Base-by-base conservation (phyloP, 2,329 filamentous ascomycete genomes). In the Pestalotiopsis sp. region DNA sequence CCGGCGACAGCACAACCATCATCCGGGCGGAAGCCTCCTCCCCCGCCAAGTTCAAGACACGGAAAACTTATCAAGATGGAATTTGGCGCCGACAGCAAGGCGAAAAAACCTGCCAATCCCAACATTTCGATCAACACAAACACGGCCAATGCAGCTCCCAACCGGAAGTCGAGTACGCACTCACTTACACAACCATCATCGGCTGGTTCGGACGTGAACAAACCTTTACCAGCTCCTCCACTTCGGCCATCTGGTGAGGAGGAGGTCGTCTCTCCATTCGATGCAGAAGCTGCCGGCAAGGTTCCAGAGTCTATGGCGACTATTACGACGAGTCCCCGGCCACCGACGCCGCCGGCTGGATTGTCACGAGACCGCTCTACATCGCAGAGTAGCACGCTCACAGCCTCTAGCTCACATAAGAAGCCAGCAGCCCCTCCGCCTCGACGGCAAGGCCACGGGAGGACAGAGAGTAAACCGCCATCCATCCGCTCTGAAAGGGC, bases 11-110 rank as follows among this genome's bases (percentile, higher is more conserved):
- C 68, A 6, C 69, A 70, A 31, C 14, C 73, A 3, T 58, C 76
- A 62, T 69, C 76, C 23, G 75, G 77, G 65, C 77, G 82, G 56
- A 81, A 85, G 72, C 92, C 91, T 14, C 92, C 93, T 4, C 91
- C 92, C 6, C 92, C 92, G 25, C 85, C 85, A 12, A 93, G 87
- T 76, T 94, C 92, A 65, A 89, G 92, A 67, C 92, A 95, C 80
- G 93, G 93, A 4, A 95, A 92, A 79, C 85, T 91, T 20, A 92
- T 95, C 72, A 89, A 85, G 72, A 78, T 83, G 58, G 81, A 86
- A 74, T 72, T 82, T 69, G 81, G 80, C 66, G 77, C 84, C 69
- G 73, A 82, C 76, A 68, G 80, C 77, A 76, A 79, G 72, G 71
- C 69, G 58, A 67, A 67, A 25, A 72, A 66, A 65, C 57, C 63